Evolutionary conservation across 495 filamentous ascomycete species (phyloP).

Genomic region (Hyaloscypha finlandica): DNA sequence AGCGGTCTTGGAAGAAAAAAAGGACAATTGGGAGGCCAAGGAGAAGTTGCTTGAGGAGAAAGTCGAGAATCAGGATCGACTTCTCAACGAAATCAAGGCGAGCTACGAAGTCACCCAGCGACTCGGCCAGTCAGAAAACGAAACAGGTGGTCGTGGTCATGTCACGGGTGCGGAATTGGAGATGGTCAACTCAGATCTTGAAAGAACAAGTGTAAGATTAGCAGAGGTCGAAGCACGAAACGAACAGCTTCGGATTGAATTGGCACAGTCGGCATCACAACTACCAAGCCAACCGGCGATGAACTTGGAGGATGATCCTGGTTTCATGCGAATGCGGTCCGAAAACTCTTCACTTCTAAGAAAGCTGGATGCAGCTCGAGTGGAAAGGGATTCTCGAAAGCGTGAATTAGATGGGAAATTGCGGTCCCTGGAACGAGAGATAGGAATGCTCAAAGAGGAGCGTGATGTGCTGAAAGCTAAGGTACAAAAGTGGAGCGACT

Average conservation of each 20-base stretch:
- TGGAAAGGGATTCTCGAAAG: slow-evolving; percentile 79
- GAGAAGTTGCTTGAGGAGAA: slow-evolving; percentile 92
- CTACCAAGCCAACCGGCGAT: slow-evolving; percentile 57
- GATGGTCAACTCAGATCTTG: slow-evolving; percentile 86
- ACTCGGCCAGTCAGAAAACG: slow-evolving; percentile 69
- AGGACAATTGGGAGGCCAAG: slow-evolving; percentile 94
- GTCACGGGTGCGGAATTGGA: slow-evolving; percentile 90
- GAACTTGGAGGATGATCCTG: slow-evolving; percentile 80
- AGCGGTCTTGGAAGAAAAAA: slow-evolving; percentile 90
- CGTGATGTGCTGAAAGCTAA: slow-evolving; percentile 72
- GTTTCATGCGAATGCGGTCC: slow-evolving; percentile 79
- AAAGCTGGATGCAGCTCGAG: slow-evolving; percentile 77
- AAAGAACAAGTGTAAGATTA: slow-evolving; percentile 82
- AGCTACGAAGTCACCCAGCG: slow-evolving; percentile 96
- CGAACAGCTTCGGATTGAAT: slow-evolving; percentile 85
- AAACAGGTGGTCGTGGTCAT: slow-evolving; percentile 50
- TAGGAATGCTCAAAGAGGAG: slow-evolving; percentile 64
- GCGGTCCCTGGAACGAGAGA: slow-evolving; percentile 72
- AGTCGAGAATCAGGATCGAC: slow-evolving; percentile 86
- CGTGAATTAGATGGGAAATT: slow-evolving; percentile 72
- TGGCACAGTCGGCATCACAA: slow-evolving; percentile 84
- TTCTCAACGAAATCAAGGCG: slow-evolving; percentile 93
- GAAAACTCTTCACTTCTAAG: slow-evolving; percentile 90
- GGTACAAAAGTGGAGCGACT: slow-evolving; percentile 88
- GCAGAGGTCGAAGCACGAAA: slow-evolving; percentile 94